A percentile compares a stretch with the other conserved stretches of the same genome.
Evolutionary conservation across 2,329 filamentous ascomycete species (phyloP).

Genomic region (Rhinocladiella mackenziei): DNA sequence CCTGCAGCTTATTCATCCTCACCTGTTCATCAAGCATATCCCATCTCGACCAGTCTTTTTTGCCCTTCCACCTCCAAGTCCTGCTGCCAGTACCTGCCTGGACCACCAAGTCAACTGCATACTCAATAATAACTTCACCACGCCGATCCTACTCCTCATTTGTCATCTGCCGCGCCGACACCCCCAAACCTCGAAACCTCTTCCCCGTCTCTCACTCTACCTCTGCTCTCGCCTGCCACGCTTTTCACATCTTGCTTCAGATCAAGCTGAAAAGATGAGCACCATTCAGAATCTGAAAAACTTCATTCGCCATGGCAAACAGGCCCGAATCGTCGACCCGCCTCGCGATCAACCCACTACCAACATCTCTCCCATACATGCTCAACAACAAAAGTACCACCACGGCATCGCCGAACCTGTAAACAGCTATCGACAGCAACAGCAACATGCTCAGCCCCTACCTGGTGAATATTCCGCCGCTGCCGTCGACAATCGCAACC

Average conservation of each 20-base stretch:
- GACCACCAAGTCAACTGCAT: too few relatives aligned
- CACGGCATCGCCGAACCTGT: slow-evolving; percentile 56
- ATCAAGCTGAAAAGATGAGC: slow-evolving; percentile 49
- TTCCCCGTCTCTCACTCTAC: neutral
- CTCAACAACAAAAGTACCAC: slow-evolving; percentile 57
- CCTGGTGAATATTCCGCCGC: slow-evolving; percentile 60
- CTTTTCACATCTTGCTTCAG: too few relatives aligned
- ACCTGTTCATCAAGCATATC: neutral
- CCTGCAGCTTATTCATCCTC: slow-evolving; percentile 9
- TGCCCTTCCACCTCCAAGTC: neutral
- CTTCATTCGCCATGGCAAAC: slow-evolving; percentile 96
- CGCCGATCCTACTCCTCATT: slow-evolving; percentile 2
- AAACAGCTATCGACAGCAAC: slow-evolving; percentile 53
- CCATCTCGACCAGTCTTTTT: slow-evolving; percentile 5
- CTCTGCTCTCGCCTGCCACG: neutral
- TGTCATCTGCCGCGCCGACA: slow-evolving; percentile 5
- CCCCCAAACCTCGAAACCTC: neutral
- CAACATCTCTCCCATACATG: slow-evolving; percentile 61
- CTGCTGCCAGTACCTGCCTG: too few relatives aligned
- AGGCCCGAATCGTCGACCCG: slow-evolving; percentile 67
- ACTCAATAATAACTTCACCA: slow-evolving; percentile 1
- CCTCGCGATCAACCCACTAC: slow-evolving; percentile 59
- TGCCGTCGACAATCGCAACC: slow-evolving; percentile 58
- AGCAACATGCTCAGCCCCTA: slow-evolving; percentile 35
- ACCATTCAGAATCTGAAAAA: slow-evolving; percentile 94